A percentile compares a stretch with the other conserved stretches of the same genome.
Evolutionary conservation across 495 filamentous ascomycete genomes (phyloP).

Genomic region (Rostrohypoxylon terebratum): DNA sequence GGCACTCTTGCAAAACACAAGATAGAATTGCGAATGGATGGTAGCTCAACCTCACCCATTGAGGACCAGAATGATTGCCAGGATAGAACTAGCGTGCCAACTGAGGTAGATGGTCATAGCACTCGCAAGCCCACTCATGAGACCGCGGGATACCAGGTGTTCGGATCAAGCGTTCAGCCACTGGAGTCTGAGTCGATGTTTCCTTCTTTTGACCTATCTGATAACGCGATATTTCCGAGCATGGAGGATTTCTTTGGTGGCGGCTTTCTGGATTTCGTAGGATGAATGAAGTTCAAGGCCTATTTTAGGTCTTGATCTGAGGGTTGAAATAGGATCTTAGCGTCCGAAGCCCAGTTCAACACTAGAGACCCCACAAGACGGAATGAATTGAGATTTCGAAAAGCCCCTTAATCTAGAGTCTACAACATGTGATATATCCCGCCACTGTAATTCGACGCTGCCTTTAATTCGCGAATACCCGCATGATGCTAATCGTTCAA

Average conservation of each 20-base stretch:
- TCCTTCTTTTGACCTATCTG: slow-evolving; percentile 36
- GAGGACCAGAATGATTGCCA: slow-evolving; percentile 2
- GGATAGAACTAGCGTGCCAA: neutral
- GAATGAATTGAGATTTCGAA: neutral
- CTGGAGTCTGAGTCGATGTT: slow-evolving; percentile 31
- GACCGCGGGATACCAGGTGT: slow-evolving; percentile 21
- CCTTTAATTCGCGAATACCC: neutral
- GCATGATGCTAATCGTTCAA: neutral
- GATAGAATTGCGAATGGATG: slow-evolving; percentile 40
- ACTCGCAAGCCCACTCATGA: neutral
- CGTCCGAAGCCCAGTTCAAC: neutral
- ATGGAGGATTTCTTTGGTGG: slow-evolving; percentile 51
- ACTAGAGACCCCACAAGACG: neutral
- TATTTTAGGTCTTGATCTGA: neutral
- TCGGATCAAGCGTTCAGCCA: slow-evolving; percentile 12
- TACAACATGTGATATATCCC: too few species aligned
- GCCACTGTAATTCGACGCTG: neutral
- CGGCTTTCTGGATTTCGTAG: slow-evolving; percentile 48
- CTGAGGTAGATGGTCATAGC: neutral
- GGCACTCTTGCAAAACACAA: slow-evolving; percentile 44
- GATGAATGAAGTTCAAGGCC: slow-evolving; percentile 26
- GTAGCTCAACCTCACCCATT: slow-evolving; percentile 1
- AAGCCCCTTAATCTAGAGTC: neutral
- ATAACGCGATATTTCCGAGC: slow-evolving; percentile 45
- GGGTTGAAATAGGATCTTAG: too few species aligned